A percentile compares a stretch with the other conserved stretches of the same genome.
phyloP scores from a whole-genome alignment of 495 filamentous ascomycete genomes.

The Xylaria acuta region DNA sequence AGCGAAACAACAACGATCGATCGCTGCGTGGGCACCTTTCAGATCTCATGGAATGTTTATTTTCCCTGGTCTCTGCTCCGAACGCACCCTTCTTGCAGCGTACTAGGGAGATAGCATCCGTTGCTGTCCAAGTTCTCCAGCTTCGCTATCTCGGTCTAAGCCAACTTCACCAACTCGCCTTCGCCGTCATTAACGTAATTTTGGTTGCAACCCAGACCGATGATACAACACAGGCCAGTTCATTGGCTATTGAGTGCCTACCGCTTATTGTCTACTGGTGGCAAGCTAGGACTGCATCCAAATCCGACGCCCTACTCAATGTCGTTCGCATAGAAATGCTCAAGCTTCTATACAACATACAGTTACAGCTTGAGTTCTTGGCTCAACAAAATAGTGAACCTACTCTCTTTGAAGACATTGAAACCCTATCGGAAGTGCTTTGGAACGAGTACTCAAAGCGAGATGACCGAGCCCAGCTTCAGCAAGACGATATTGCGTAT shows the following conservation, averaged over 20 bases:
- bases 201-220: slow-evolving; percentile 70
- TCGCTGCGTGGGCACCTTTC: slow-evolving; percentile 36
- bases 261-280: slow-evolving; percentile 77
- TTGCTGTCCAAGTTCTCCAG: slow-evolving; percentile 67
- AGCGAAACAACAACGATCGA: slow-evolving; percentile 26
- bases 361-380: slow-evolving; percentile 61
- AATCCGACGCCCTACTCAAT: slow-evolving; percentile 74
- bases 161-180: slow-evolving; percentile 70
- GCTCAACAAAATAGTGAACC: slow-evolving; percentile 36
- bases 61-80: slow-evolving; percentile 66
- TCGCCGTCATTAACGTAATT: slow-evolving; percentile 77
- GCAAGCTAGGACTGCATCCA: slow-evolving; percentile 65
- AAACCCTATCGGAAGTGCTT: slow-evolving; percentile 66
- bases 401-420: slow-evolving; percentile 43
- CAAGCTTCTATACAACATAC: slow-evolving; percentile 70
- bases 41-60: slow-evolving; percentile 71
- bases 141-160: slow-evolving; percentile 62
- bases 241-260: slow-evolving; percentile 63
- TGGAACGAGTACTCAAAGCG: slow-evolving; percentile 76
- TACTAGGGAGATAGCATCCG: slow-evolving; percentile 62
- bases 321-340: slow-evolving; percentile 65
- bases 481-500: slow-evolving; percentile 76
- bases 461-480: slow-evolving; percentile 72
- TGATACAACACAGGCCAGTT: slow-evolving; percentile 65
- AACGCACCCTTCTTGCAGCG: slow-evolving; percentile 73